A percentile compares a stretch with the other conserved stretches of the same genome.
These are phyloP conservation scores for Jimgerdemannia lactiflua DNA, from an alignment of 192 early-diverging fungal genomes.

Conservation along the genomic window DNA sequence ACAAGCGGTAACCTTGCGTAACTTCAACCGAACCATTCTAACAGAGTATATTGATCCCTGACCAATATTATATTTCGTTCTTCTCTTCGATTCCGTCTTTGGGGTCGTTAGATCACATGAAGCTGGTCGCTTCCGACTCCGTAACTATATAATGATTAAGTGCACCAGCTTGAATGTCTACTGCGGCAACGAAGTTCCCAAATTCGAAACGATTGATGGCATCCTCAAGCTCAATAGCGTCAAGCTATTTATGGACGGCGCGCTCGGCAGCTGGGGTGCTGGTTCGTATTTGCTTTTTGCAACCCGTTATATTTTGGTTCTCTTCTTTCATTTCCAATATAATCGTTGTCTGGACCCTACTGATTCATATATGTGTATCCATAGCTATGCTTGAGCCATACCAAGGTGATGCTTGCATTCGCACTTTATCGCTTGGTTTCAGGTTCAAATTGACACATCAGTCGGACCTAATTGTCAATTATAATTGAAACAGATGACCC, in stretches of 20 bases:
- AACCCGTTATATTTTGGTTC: no score
- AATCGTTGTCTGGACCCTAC: no score
- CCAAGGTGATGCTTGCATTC: slow-evolving; percentile 12
- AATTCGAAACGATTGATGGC: slow-evolving; percentile 18
- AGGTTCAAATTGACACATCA: no score
- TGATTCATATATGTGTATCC: slow-evolving; percentile 2
- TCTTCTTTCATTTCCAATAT: no score
- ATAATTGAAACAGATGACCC: slow-evolving; percentile 30
- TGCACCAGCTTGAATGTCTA: slow-evolving; percentile 15
- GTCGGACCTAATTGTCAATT: slow-evolving; percentile 5
- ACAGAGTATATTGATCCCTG: no score
- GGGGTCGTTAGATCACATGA: neutral
- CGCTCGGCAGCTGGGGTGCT: slow-evolving; percentile 58
- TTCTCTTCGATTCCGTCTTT: no score
- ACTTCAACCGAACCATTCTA: no score
- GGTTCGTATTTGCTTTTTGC: slow-evolving; percentile 23
- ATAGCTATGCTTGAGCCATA: slow-evolving; percentile 28
- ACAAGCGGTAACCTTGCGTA: slow-evolving; percentile 39
- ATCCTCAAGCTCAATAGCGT: slow-evolving; percentile 37
- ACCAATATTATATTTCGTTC: no score
- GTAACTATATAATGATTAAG: slow-evolving; percentile 35
- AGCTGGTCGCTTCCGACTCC: slow-evolving; percentile 16
- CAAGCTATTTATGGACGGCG: slow-evolving; percentile 58
- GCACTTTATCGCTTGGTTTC: neutral
- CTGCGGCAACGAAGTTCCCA: slow-evolving; percentile 24